These are phyloP conservation scores for Amborella trichopoda DNA, from an alignment of 164 flowering plant species.

Conservation along the genomic window DNA sequence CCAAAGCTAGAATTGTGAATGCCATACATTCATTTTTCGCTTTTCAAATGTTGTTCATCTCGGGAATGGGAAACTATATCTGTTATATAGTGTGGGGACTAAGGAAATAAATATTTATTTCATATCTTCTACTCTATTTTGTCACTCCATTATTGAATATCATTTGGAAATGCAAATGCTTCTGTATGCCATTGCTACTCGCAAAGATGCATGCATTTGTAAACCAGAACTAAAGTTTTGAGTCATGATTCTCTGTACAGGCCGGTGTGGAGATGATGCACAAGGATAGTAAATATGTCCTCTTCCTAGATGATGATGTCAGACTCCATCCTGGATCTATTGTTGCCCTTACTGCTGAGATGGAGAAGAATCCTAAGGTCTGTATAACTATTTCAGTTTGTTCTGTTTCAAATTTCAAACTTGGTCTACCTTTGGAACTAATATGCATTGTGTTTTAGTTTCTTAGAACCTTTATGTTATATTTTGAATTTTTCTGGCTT, in stretches of 20 bases:
- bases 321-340: conserved; percentile 92
- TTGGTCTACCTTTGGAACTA: not conserved
- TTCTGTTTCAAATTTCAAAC: not conserved
- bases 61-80: not conserved
- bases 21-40: conserved; percentile 1
- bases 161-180: too few species aligned
- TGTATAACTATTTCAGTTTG: conserved; percentile 1
- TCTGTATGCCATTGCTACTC: too few species aligned
- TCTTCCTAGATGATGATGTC: conserved; percentile 96
- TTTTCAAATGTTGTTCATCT: not conserved
- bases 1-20: conserved; percentile 6
- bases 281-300: conserved; percentile 81
- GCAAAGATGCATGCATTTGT: too few species aligned
- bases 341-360: conserved; percentile 86
- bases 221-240: too few species aligned
- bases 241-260: conserved; percentile 25
- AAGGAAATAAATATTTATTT: too few species aligned
- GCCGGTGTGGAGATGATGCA: conserved; percentile 86
- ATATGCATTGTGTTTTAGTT: too few species aligned
- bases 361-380: conserved; percentile 93
- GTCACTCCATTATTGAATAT: too few species aligned
- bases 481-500: too few species aligned
- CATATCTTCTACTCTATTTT: too few species aligned
- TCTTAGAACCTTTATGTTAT: too few species aligned
- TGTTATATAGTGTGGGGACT: too few species aligned